Evolutionary conservation across 176 grass and related monocot genomes (phyloP).

Genomic region (Echinochloa phyllopogon): DNA sequence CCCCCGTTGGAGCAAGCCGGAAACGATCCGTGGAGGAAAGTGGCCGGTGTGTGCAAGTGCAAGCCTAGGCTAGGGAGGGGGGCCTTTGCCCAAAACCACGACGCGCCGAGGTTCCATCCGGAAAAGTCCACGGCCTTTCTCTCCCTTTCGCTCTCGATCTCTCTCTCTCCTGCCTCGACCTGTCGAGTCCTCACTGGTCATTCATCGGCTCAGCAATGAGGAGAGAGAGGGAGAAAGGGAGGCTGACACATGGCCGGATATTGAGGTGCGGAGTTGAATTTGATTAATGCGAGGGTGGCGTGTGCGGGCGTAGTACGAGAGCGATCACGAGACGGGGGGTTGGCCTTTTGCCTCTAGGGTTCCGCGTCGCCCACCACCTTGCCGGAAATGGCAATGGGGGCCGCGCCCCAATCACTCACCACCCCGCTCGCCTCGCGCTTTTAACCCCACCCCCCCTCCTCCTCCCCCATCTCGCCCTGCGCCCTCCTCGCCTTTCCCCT

Average conservation of each 20-base stretch:
- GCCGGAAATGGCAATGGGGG: conserved; percentile 53
- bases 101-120: conserved; percentile 30
- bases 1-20: conserved; percentile 15
- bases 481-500: neutral
- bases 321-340: conserved; percentile 20
- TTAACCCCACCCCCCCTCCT: conserved; percentile 20
- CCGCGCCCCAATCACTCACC: conserved; percentile 26
- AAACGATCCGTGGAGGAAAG: conserved; percentile 21
- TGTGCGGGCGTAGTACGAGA: conserved; percentile 40
- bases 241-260: conserved; percentile 42
- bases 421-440: neutral
- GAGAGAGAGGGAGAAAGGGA: neutral
- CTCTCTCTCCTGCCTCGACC: neutral
- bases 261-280: conserved; percentile 27
- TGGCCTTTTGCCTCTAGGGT: conserved; percentile 44
- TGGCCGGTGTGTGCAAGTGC: no score
- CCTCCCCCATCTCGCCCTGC: neutral
- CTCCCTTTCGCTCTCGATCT: no score
- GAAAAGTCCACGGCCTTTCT: conserved; percentile 29
- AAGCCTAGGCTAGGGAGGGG: neutral
- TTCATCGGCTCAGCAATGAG: neutral
- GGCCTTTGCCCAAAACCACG: conserved; percentile 44
- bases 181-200: conserved; percentile 42
- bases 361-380: conserved; percentile 52
- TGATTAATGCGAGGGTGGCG: conserved; percentile 35